Evolutionary conservation across 345 rosid species (phyloP), one percentile per base, ranked within the genome.

Genomic region (Clarkia xantiana): DNA sequence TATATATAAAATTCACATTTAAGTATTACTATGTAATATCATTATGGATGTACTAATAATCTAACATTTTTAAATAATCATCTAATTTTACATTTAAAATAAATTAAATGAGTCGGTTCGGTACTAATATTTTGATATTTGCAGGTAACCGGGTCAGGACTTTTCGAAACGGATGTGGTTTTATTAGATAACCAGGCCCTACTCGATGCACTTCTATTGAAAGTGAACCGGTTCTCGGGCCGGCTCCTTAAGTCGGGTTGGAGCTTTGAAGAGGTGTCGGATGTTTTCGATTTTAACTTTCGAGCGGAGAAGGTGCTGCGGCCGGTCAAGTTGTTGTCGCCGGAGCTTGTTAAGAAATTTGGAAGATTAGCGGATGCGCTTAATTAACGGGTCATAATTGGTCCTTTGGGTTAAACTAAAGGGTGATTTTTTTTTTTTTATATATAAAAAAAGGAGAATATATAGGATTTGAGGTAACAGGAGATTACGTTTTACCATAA

Each of bases 201-300:
- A 11, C 64, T 79, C 1, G 96, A 86, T 34, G 80, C 82, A 2
- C 67, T 90, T 56, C 79, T 90, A 20, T 13, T 90, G 55, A 83
- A 83, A 76, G 79, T 79, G 66, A 91, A 82, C 65, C 84, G 96
- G 75, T 79, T 77, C 40, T 79, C 97, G 44, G 94, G 79, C 17
- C 70, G 77, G 14, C 88, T 90, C 52, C 75, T 85, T 1, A 79
- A 81, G 65, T 79, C 94, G 20, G 97, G 97, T 34, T 90, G 97
- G 97, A 90, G 91, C 82, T 73, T 91, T 48, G 97, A 86, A 1
- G 96, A 90, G 53, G 97, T 90, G 0, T 77, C 97, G 47, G 94
- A 90, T n/a, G 91, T 81, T 0, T 53, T 90, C 2, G 86, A 88
- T 10, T 83, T 83, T 22, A 81, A 86, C 79, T 78, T 79, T 50